A percentile compares a stretch with the other conserved stretches of the same genome.
These are phyloP conservation scores for Phylloporus rhodoxanthus DNA, from an alignment of 768 basidiomycete species.

Conservation along the genomic window DNA sequence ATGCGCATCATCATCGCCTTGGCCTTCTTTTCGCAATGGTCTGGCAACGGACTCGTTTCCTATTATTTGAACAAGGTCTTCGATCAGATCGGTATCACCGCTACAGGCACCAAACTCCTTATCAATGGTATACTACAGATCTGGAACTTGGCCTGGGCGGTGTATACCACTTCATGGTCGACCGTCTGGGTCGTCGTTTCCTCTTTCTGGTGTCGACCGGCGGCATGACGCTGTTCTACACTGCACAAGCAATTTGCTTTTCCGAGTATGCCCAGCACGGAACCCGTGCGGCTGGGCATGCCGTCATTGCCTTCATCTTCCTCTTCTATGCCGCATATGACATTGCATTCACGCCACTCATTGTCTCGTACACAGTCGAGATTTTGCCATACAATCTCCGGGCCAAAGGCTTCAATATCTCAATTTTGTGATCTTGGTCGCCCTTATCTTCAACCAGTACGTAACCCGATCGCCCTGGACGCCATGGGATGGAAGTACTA, in stretches of 20 bases:
- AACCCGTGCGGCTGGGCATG: slow-evolving; percentile 46
- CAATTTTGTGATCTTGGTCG: slow-evolving; percentile 69
- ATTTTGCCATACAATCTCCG: slow-evolving; percentile 79
- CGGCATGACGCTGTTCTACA: slow-evolving; percentile 64
- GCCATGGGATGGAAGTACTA: slow-evolving; percentile 73
- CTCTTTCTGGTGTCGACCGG: slow-evolving; percentile 55
- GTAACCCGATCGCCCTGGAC: slow-evolving; percentile 75
- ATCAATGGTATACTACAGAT: slow-evolving; percentile 66
- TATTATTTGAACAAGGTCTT: slow-evolving; percentile 73
- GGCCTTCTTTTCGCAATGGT: slow-evolving; percentile 72
- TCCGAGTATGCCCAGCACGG: slow-evolving; percentile 47
- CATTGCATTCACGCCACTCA: slow-evolving; percentile 79
- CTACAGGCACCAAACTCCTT: slow-evolving; percentile 59
- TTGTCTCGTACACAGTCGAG: slow-evolving; percentile 83
- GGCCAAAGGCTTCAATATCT: slow-evolving; percentile 81
- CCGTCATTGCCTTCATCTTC: slow-evolving; percentile 59
- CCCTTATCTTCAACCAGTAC: slow-evolving; percentile 87
- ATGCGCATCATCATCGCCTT: slow-evolving; percentile 64
- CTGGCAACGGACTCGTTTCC: slow-evolving; percentile 65
- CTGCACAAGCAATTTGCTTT: slow-evolving; percentile 62
- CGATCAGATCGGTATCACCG: slow-evolving; percentile 57
- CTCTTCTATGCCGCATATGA: slow-evolving; percentile 76
- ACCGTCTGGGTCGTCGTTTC: slow-evolving; percentile 58
- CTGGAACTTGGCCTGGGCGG: slow-evolving; percentile 46
- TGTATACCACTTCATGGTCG: slow-evolving; percentile 54